Conservation (phyloP, 768 basidiomycete species). For the Macrolepiota albuminosa region DNA sequence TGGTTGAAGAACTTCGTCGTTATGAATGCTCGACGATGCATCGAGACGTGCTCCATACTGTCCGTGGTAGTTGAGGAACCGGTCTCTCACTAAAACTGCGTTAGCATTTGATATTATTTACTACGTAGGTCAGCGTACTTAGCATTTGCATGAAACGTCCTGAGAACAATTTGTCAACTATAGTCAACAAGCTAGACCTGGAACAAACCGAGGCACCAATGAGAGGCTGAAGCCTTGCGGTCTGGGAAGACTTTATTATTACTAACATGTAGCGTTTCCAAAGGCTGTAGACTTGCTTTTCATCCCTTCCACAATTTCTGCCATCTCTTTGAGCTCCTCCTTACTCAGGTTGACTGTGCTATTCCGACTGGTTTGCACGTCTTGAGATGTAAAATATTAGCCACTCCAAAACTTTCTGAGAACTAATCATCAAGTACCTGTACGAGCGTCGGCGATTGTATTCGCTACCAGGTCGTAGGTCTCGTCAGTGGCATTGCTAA, state of each 20-base stretch:
- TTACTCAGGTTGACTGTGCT: conserved; percentile 3
- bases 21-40: conserved; percentile 26
- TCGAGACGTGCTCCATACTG: conserved; percentile 38
- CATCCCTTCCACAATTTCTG: conserved; percentile 6
- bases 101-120: no score
- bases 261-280: not conserved
- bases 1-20: conserved; percentile 12
- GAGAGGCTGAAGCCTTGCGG: not conserved
- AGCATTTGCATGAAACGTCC: conserved; percentile 14
- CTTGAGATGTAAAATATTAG: not conserved
- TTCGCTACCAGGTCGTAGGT: conserved; percentile 2
- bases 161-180: not conserved
- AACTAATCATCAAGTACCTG: not conserved
- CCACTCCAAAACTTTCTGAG: not conserved
- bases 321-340: conserved; percentile 6
- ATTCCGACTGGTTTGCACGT: conserved; percentile 1
- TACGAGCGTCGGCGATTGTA: conserved; percentile 6
- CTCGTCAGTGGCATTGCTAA: not conserved
- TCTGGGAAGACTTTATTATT: not conserved
- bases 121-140: not conserved
- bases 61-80: conserved; percentile 39
- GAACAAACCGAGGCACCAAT: conserved; percentile 2
- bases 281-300: not conserved
- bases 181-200: not conserved
- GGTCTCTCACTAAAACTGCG: conserved; percentile 7